These are phyloP conservation scores for Leccinum pallidistipes DNA, from an alignment of 1,284 basidiomycete species.

Conservation along the genomic window DNA sequence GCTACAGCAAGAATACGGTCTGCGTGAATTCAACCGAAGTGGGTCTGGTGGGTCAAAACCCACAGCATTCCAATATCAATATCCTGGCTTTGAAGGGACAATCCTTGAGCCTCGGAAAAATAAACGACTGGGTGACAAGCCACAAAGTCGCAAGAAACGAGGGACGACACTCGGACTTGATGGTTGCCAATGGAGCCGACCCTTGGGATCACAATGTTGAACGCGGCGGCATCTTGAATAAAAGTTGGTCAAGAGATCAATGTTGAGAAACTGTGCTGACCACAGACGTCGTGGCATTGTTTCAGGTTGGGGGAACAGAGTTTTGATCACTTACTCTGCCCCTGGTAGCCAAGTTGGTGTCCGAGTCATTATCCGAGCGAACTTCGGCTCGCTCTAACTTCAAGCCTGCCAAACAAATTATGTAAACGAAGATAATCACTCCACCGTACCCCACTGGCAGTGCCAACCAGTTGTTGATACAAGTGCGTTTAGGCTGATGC, in stretches of 20 bases:
- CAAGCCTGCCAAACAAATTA: background rate
- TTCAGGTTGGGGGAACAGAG: background rate
- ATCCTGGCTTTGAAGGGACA: background rate
- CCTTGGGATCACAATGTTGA: background rate
- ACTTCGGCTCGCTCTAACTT: too few relatives aligned
- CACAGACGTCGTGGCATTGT: background rate
- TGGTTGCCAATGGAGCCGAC: background rate
- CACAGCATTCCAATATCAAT: constrained; percentile 11
- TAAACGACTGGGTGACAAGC: background rate
- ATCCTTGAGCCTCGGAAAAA: background rate
- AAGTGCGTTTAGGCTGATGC: background rate
- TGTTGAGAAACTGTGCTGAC: background rate
- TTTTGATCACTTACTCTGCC: background rate
- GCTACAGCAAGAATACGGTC: constrained; percentile 4
- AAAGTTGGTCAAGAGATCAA: background rate
- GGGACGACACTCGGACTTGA: background rate
- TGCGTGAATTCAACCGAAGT: background rate
- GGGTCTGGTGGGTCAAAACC: background rate
- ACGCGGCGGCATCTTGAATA: background rate
- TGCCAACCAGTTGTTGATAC: too few relatives aligned
- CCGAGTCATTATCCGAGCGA: too few relatives aligned
- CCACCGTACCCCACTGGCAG: too few relatives aligned
- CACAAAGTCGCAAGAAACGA: background rate
- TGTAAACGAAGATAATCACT: background rate
- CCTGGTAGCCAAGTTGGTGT: background rate